phyloP scores from a whole-genome alignment of 352 stramenopile genomes.

The Phytophthora pseudosyringae region DNA sequence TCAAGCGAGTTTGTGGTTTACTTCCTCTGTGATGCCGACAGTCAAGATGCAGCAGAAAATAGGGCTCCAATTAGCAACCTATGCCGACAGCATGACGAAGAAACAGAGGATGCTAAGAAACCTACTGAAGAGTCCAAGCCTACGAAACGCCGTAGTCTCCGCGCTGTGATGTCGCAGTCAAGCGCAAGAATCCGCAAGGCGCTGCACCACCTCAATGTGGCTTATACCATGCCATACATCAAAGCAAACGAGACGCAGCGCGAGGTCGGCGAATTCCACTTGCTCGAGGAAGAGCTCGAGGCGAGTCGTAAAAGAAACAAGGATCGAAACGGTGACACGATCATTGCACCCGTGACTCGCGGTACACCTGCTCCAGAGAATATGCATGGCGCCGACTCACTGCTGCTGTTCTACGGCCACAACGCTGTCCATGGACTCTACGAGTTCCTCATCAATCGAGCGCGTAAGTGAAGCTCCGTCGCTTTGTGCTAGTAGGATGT shows the following conservation, averaged over 20 bases:
- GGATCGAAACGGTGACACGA: slow-evolving; percentile 13
- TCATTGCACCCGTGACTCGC: slow-evolving; percentile 21
- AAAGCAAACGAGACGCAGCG: slow-evolving; percentile 44
- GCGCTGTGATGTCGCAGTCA: slow-evolving; percentile 74
- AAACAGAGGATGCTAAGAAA: neutral
- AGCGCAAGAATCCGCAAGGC: slow-evolving; percentile 68
- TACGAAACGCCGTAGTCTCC: slow-evolving; percentile 28
- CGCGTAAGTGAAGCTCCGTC: slow-evolving; percentile 52
- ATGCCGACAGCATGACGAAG: slow-evolving; percentile 38
- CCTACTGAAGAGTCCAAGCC: slow-evolving; percentile 10
- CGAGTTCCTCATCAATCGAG: slow-evolving; percentile 81
- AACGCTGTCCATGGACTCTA: slow-evolving; percentile 72
- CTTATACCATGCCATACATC: slow-evolving; percentile 66
- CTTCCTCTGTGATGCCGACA: slow-evolving; percentile 46
- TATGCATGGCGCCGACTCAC: slow-evolving; percentile 67
- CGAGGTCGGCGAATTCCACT: slow-evolving; percentile 52
- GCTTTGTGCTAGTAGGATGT: neutral
- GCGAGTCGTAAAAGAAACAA: slow-evolving; percentile 27
- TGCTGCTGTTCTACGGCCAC: slow-evolving; percentile 71
- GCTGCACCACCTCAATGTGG: slow-evolving; percentile 65
- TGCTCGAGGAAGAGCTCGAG: slow-evolving; percentile 54
- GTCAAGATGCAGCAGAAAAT: neutral
- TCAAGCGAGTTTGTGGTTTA: slow-evolving; percentile 70
- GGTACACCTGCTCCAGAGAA: slow-evolving; percentile 24
- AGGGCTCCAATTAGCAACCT: slow-evolving; percentile 43